A percentile compares a stretch with the other conserved stretches of the same genome.
Evolutionary conservation across 176 grass and related monocot species (phyloP).

Genomic region (Oryza punctata): DNA sequence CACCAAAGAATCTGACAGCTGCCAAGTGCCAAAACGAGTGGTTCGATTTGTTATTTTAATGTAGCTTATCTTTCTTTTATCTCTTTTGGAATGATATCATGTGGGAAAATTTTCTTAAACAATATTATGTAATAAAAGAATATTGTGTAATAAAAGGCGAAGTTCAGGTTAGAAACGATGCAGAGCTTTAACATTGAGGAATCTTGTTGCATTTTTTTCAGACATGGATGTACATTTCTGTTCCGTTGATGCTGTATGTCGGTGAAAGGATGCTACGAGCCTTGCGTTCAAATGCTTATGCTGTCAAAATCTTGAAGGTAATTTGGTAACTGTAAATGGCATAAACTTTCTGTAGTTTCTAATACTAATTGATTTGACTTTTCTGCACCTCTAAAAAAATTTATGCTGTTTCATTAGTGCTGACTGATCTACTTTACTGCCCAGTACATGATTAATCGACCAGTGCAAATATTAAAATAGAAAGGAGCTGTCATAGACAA

Average conservation of each 20-base stretch:
- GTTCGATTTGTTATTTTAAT: slow-evolving; percentile 17
- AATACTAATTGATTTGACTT: not conserved
- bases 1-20: slow-evolving; percentile 58
- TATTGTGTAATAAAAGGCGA: slow-evolving; percentile 14
- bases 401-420: not conserved
- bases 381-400: not conserved
- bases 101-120: slow-evolving; percentile 26
- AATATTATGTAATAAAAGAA: slow-evolving; percentile 22
- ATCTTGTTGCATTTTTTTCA: slow-evolving; percentile 43
- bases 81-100: slow-evolving; percentile 34
- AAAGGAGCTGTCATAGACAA: not conserved
- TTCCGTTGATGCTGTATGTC: slow-evolving; percentile 74
- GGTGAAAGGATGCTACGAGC: slow-evolving; percentile 81
- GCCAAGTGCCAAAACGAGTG: slow-evolving; percentile 27
- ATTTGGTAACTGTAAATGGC: not conserved
- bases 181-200: slow-evolving; percentile 1
- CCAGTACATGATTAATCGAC: not conserved
- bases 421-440: not conserved
- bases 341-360: not conserved
- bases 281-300: slow-evolving; percentile 84
- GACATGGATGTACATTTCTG: slow-evolving; percentile 99
- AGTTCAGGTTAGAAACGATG: not conserved
- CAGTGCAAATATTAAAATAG: slow-evolving; percentile 6
- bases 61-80: slow-evolving; percentile 3
- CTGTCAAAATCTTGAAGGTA: slow-evolving; percentile 93